Evolutionary conservation across 768 basidiomycete genomes (phyloP), one percentile per base, ranked within the genome.

Genomic region (Termitomyces sp.): DNA sequence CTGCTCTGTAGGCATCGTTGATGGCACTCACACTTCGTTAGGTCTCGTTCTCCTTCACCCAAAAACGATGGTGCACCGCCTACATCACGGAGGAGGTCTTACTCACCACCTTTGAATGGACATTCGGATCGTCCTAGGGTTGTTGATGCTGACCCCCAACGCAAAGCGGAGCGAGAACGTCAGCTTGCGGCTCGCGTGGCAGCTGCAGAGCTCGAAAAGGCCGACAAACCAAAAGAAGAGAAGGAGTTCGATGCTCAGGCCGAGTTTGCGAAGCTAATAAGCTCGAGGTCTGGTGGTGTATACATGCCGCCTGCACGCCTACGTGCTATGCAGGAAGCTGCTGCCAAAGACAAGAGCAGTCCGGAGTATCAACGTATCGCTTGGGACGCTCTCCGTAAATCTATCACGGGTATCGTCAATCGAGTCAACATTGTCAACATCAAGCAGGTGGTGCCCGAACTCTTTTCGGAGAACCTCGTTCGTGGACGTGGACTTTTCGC

Each of bases 371-470:
- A 99, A 72, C 83, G 97, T 10, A 74, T 99, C 58, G 91, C 93
- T 10, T 99, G 97, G 97, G 97, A 99, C 67, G 97, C 97, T 2
- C 75, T 99, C 59, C 87, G 95, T 68, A 99, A 99, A 74, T 92
- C 89, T 52, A 90, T 99, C 67, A 98, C 97, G 30, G 97, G 97
- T 93, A 89, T 98, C 64, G 96, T 98, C 79, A 99, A 99, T 79
- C 90, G 97, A 79, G 92, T 99, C 76, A 98, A 98, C 71, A 81
- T 94, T 20, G 80, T 87, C 64, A 98, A 98, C 71, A 99, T 99
- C 83, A 97, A 98, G 73, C 83, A 88, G 65, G 83, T 96, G 62
- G 83, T 94, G 0, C 92, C 93, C 0, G 92, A 96, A 70, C 73
- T 99, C 26, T 98, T 99, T 66, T 72, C 84, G 1, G 97, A 99